Percentiles rank a stretch among this genome's conserved stretches.
Evolutionary conservation across 805 yeast genomes (phyloP).

Genomic region (Wickerhamiella cacticola): DNA sequence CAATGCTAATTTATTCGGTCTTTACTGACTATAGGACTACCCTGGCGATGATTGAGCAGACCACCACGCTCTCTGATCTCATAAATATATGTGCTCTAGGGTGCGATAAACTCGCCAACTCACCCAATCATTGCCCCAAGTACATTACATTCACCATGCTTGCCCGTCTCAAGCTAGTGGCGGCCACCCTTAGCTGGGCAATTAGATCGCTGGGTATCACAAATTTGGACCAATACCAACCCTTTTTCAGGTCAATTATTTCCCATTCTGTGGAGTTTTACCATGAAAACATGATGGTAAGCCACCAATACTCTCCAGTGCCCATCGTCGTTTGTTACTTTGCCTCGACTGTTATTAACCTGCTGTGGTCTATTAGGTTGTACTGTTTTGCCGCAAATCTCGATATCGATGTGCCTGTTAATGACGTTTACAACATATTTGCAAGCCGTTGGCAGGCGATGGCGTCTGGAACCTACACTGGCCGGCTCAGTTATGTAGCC

Average conservation of each 20-base stretch:
- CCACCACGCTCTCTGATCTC: neutral
- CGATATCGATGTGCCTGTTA: constrained; percentile 24
- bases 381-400: constrained; percentile 19
- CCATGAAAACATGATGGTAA: constrained; percentile 15
- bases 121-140: neutral
- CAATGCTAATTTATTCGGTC: neutral
- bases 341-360: constrained; percentile 15
- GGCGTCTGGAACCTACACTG: constrained; percentile 30
- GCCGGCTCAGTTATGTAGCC: constrained; percentile 36
- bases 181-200: neutral
- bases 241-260: constrained; percentile 2
- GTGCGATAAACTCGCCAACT: neutral
- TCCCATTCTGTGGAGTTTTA: constrained; percentile 14
- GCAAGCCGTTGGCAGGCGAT: constrained; percentile 24
- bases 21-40: neutral
- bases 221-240: neutral
- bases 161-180: neutral
- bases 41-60: neutral
- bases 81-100: neutral
- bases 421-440: constrained; percentile 21
- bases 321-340: constrained; percentile 15
- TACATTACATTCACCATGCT: neutral
- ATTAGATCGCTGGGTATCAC: neutral
- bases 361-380: constrained; percentile 19
- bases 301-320: constrained; percentile 9